These are phyloP conservation scores for Sporisorium graminicola DNA, from an alignment of 1,284 basidiomycete species.

Conservation along the genomic window DNA sequence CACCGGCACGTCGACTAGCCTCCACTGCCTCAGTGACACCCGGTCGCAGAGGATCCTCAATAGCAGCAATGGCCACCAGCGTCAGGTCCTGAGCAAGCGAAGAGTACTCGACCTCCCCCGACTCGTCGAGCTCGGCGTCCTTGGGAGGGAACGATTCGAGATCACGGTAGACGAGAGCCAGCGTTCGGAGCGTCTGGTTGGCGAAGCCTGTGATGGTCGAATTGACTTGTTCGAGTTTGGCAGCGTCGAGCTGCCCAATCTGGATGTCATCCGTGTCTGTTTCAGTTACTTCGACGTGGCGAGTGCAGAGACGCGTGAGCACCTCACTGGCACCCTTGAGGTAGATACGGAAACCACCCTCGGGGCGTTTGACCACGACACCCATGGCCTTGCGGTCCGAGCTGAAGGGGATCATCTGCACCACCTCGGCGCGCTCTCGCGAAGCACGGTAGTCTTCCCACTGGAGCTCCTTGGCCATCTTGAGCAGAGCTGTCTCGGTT, in stretches of 20 bases:
- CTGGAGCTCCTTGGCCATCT: slow-evolving; percentile 85
- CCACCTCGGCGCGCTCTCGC: slow-evolving; percentile 78
- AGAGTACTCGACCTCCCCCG: slow-evolving; percentile 78
- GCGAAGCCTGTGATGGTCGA: slow-evolving; percentile 96
- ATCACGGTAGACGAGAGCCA: slow-evolving; percentile 92
- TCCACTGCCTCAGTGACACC: slow-evolving; percentile 90
- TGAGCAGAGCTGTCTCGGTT: slow-evolving; percentile 92
- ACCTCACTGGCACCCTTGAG: slow-evolving; percentile 96
- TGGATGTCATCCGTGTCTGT: slow-evolving; percentile 70
- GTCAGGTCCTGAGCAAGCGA: slow-evolving; percentile 81
- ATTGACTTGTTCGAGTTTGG: slow-evolving; percentile 82
- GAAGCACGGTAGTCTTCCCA: slow-evolving; percentile 83
- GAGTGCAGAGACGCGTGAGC: slow-evolving; percentile 80
- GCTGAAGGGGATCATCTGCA: slow-evolving; percentile 95
- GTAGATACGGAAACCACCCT: slow-evolving; percentile 79
- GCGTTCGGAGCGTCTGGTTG: slow-evolving; percentile 91
- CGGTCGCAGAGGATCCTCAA: slow-evolving; percentile 93
- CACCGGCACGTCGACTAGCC: slow-evolving; percentile 87
- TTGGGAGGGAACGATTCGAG: slow-evolving; percentile 85
- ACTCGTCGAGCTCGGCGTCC: slow-evolving; percentile 72
- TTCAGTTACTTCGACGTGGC: slow-evolving; percentile 78
- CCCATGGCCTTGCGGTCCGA: slow-evolving; percentile 97
- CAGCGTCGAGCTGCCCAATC: slow-evolving; percentile 66
- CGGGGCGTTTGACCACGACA: slow-evolving; percentile 79
- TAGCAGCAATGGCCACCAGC: slow-evolving; percentile 88